These are phyloP conservation scores for Protea cynaroides DNA, from an alignment of 164 flowering plant species.

Conservation along the genomic window DNA sequence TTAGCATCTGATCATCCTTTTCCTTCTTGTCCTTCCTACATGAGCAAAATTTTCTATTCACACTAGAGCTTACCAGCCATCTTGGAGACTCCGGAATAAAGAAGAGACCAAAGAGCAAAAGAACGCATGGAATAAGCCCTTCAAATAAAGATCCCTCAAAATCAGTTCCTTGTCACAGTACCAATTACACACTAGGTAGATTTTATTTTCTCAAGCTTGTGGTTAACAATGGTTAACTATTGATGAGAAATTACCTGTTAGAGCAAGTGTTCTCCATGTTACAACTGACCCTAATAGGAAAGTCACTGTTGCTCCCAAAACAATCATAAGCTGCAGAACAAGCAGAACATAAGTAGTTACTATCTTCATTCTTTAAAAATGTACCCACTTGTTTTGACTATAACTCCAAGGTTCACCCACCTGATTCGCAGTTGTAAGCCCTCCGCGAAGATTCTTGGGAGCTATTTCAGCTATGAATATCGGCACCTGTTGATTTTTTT, in stretches of 20 bases:
- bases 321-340: slow-evolving; percentile 66
- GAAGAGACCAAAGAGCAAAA: slow-evolving; percentile 53
- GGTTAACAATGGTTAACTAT: background rate
- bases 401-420: slow-evolving; percentile 22
- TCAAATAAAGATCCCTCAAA: slow-evolving; percentile 24
- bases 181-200: background rate
- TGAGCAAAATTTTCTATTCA: slow-evolving; percentile 10
- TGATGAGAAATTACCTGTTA: slow-evolving; percentile 39
- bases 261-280: slow-evolving; percentile 64
- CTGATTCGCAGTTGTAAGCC: slow-evolving; percentile 75
- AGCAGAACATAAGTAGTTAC: background rate
- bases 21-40: background rate
- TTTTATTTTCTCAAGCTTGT: background rate
- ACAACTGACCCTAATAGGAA: slow-evolving; percentile 53
- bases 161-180: slow-evolving; percentile 38
- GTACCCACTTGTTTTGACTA: background rate
- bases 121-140: slow-evolving; percentile 68
- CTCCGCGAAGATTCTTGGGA: slow-evolving; percentile 81
- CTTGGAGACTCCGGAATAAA: slow-evolving; percentile 84
- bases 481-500: slow-evolving; percentile 51
- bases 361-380: background rate
- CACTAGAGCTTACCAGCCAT: slow-evolving; percentile 64
- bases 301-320: slow-evolving; percentile 46
- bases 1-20: background rate
- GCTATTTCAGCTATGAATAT: slow-evolving; percentile 82